A percentile compares a stretch with the other conserved stretches of the same genome.
Evolutionary conservation across 2,329 filamentous ascomycete genomes (phyloP).

Genomic region (Apiospora marii): DNA sequence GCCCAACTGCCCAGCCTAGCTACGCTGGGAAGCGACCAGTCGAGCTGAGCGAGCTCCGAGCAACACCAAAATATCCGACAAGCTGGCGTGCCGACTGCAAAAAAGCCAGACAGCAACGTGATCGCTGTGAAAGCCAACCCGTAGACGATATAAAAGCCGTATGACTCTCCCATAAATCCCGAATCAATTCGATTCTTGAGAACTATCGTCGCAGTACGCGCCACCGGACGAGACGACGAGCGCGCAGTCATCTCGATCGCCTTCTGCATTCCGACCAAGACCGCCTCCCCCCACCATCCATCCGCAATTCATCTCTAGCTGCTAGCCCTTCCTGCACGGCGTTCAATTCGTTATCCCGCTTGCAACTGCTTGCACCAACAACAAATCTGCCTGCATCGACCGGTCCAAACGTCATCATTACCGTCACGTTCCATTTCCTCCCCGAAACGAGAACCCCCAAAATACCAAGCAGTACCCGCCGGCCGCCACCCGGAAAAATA

Average conservation of each 20-base stretch:
- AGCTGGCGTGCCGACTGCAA: not conserved
- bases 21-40: not conserved
- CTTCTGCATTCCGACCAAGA: not conserved
- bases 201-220: not conserved
- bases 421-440: not conserved
- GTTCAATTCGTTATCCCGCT: conserved; percentile 9
- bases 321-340: conserved; percentile 11
- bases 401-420: conserved; percentile 1
- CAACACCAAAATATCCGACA: not conserved
- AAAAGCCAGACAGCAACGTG: not conserved
- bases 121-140: not conserved
- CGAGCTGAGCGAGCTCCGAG: not conserved
- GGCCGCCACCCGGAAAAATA: not conserved
- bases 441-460: not conserved
- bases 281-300: conserved; percentile 10
- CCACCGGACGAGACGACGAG: not conserved
- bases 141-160: not conserved
- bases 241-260: not conserved
- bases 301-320: not conserved
- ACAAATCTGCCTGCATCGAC: not conserved
- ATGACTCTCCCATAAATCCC: not conserved
- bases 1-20: not conserved
- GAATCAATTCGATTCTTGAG: not conserved
- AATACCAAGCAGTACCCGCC: not conserved
- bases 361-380: conserved; percentile 12